Evolutionary conservation across 768 basidiomycete genomes (phyloP).

Genomic region (Mycena amicta): DNA sequence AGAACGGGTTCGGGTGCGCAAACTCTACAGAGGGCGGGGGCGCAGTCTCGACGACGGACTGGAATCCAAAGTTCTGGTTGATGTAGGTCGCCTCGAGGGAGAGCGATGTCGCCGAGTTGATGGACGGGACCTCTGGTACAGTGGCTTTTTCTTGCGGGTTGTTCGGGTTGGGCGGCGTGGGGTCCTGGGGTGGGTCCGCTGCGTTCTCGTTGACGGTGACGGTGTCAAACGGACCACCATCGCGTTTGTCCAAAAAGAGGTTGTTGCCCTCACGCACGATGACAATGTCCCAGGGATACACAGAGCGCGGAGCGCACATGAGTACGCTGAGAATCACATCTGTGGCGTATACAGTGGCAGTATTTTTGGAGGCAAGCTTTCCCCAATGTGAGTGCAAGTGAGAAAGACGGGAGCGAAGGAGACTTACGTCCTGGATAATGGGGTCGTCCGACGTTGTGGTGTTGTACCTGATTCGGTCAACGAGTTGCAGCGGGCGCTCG

Average conservation of each 20-base stretch:
- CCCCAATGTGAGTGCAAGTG: constrained; percentile 9
- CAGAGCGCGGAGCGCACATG: constrained; percentile 94
- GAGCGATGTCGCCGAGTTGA: constrained; percentile 91
- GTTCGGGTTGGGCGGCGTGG: constrained; percentile 75
- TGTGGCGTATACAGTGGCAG: constrained; percentile 89
- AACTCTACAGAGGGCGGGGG: constrained; percentile 72
- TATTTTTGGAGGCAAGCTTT: constrained; percentile 78
- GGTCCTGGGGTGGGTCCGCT: constrained; percentile 88
- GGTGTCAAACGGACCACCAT: constrained; percentile 95
- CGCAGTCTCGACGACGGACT: constrained; percentile 78
- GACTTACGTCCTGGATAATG: constrained; percentile 82
- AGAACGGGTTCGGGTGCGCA: constrained; percentile 92
- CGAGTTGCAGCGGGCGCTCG: constrained; percentile 86
- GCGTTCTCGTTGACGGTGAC: constrained; percentile 99
- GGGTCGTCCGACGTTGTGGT: constrained; percentile 98
- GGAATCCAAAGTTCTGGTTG: constrained; percentile 98
- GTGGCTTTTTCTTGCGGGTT: constrained; percentile 69
- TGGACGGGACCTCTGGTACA: constrained; percentile 72
- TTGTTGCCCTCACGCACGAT: constrained; percentile 91
- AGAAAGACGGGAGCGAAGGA: constrained; percentile 6
- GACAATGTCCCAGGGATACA: constrained; percentile 99
- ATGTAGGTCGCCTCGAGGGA: constrained; percentile 98
- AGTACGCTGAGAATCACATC: constrained; percentile 93
- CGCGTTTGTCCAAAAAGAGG: constrained; percentile 96
- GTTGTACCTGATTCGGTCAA: constrained; percentile 96